phyloP scores from a whole-genome alignment of 441 rosid species.

The Manihot esculenta region DNA sequence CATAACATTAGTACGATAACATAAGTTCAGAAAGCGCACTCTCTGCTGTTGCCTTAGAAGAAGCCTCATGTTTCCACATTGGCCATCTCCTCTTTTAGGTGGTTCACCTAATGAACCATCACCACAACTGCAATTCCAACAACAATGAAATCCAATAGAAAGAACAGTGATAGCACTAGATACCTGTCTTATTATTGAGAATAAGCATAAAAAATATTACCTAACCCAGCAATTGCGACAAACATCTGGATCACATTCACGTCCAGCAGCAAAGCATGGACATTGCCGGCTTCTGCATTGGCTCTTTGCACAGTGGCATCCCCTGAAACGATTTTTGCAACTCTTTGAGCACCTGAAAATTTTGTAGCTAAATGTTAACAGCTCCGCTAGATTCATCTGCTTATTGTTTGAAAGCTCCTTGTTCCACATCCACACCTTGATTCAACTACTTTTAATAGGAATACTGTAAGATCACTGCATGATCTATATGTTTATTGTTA shows the following conservation, averaged over 20 bases:
- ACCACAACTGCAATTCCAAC: conserved; percentile 58
- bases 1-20: conserved; percentile 8
- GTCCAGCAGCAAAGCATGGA: conserved; percentile 86
- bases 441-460: not conserved
- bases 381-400: not conserved
- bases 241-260: conserved; percentile 97
- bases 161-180: no score
- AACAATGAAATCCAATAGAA: not conserved
- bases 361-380: conserved; percentile 20
- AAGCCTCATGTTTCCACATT: conserved; percentile 87
- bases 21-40: conserved; percentile 38
- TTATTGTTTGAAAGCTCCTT: not conserved
- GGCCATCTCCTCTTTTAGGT: conserved; percentile 64
- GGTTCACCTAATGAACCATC: conserved; percentile 73
- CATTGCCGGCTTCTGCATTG: conserved; percentile 89
- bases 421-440: conserved; percentile 9
- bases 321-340: conserved; percentile 88
- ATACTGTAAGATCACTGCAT: conserved; percentile 18
- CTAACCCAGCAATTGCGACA: conserved; percentile 79
- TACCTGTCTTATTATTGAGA: no score
- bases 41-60: conserved; percentile 76
- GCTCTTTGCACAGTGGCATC: conserved; percentile 90
- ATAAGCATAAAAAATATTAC: conserved; percentile 31
- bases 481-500: conserved; percentile 1
- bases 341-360: conserved; percentile 71